Conservation (phyloP, 1,139 yeast genomes). For the Scheffersomyces cryptocercus region DNA sequence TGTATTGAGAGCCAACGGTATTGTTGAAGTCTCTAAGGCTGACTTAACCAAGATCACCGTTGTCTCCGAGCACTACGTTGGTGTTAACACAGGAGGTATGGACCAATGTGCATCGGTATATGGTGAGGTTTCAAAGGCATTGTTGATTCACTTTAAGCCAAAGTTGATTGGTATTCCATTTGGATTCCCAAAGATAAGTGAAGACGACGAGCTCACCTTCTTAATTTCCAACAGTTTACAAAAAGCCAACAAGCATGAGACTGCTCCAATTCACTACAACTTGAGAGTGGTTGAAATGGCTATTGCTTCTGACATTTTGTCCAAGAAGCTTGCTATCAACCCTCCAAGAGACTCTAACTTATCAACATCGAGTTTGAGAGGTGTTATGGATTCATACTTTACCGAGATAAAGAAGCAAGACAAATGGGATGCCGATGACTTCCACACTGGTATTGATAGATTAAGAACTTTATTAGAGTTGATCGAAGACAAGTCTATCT, state of each 20-base stretch:
- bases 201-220: conserved; percentile 48
- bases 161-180: conserved; percentile 57
- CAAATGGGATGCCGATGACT: conserved; percentile 50
- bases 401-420: conserved; percentile 29
- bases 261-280: conserved; percentile 71
- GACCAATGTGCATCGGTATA: conserved; percentile 75
- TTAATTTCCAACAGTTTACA: conserved; percentile 66
- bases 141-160: conserved; percentile 66
- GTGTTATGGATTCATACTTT: conserved; percentile 58
- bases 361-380: conserved; percentile 64
- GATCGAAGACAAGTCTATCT: conserved; percentile 38
- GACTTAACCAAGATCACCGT: conserved; percentile 64
- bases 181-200: conserved; percentile 49
- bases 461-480: conserved; percentile 41
- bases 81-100: conserved; percentile 79
- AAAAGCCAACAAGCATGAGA: conserved; percentile 64
- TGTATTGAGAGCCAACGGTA: conserved; percentile 55
- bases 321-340: conserved; percentile 44
- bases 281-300: conserved; percentile 72
- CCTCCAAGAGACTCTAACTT: conserved; percentile 57
- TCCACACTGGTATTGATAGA: conserved; percentile 44
- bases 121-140: conserved; percentile 62
- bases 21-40: conserved; percentile 43
- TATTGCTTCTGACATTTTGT: conserved; percentile 60
- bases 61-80: conserved; percentile 70